Conservation (phyloP, 2,329 filamentous ascomycete genomes). For the Aspergillus glaucus region DNA sequence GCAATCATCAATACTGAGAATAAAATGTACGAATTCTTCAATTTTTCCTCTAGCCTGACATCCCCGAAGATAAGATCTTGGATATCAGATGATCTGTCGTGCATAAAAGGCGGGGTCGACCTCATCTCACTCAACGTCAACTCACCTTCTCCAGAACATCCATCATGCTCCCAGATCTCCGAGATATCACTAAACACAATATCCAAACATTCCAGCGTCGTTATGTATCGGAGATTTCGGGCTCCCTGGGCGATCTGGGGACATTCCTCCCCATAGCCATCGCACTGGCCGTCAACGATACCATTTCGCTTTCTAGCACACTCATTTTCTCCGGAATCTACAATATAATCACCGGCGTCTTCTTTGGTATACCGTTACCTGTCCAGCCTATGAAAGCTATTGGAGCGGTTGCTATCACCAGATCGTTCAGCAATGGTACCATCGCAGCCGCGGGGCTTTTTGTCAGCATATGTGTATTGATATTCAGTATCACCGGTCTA, state of each 20-base stretch:
- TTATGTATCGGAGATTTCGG: conserved; percentile 72
- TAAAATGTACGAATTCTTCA: too few relatives aligned
- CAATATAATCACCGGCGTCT: conserved; percentile 73
- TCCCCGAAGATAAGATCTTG: too few relatives aligned
- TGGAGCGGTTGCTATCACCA: conserved; percentile 77
- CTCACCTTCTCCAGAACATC: not conserved
- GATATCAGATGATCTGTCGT: too few relatives aligned
- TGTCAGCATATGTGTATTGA: conserved; percentile 64
- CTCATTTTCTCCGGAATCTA: conserved; percentile 82
- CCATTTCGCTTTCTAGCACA: conserved; percentile 75
- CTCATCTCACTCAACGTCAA: too few relatives aligned
- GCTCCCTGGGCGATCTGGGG: conserved; percentile 80
- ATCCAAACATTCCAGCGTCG: conserved; percentile 49
- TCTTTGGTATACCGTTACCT: conserved; percentile 83
- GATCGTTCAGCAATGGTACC: conserved; percentile 58
- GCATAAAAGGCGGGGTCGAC: too few relatives aligned
- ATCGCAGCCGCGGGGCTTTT: conserved; percentile 79
- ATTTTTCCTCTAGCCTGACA: not conserved
- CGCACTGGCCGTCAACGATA: conserved; percentile 69
- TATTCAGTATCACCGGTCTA: conserved; percentile 75
- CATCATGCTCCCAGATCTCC: conserved; percentile 21
- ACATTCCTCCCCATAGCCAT: conserved; percentile 86
- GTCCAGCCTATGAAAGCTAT: conserved; percentile 92
- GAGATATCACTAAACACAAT: conserved; percentile 43
- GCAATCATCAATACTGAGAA: too few relatives aligned